Percentiles rank a stretch among this genome's conserved stretches.
Evolutionary conservation across 306 rosid genomes (phyloP).

Genomic region (Pueraria montana): DNA sequence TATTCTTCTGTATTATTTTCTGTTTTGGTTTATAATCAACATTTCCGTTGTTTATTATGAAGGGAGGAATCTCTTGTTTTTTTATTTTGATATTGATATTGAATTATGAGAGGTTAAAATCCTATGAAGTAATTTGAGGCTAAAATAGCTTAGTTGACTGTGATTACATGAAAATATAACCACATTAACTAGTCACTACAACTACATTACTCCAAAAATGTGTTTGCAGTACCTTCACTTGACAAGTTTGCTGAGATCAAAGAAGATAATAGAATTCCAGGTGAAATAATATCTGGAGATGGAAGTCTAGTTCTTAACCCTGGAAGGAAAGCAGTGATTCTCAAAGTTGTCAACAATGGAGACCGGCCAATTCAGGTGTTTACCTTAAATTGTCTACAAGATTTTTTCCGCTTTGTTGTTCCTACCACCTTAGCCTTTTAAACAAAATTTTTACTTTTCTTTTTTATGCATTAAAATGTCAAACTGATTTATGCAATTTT

Average conservation of each 20-base stretch:
- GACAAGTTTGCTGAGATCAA: conserved; percentile 61
- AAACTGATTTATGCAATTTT: conserved; percentile 10
- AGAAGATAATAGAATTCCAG: conserved; percentile 65
- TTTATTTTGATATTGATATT: background rate
- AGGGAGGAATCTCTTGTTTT: background rate
- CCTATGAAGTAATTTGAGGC: background rate
- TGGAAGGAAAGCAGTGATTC: conserved; percentile 69
- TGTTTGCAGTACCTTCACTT: conserved; percentile 74
- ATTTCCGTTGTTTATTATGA: background rate
- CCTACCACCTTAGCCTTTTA: conserved; percentile 24
- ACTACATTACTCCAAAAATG: too few species aligned
- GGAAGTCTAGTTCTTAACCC: conserved; percentile 59
- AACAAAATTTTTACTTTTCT: background rate
- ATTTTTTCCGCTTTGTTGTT: background rate
- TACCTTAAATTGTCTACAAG: background rate
- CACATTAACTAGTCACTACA: too few species aligned
- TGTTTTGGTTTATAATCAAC: background rate
- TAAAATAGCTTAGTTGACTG: too few species aligned
- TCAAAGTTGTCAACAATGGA: conserved; percentile 71
- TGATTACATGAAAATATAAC: too few species aligned
- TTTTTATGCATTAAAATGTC: conserved; percentile 14
- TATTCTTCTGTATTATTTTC: background rate
- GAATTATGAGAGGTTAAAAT: background rate
- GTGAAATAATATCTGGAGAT: conserved; percentile 58
- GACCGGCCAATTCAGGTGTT: conserved; percentile 86